phyloP scores from a whole-genome alignment of 2,329 filamentous ascomycete species.

The Microcyclosporella mali region DNA sequence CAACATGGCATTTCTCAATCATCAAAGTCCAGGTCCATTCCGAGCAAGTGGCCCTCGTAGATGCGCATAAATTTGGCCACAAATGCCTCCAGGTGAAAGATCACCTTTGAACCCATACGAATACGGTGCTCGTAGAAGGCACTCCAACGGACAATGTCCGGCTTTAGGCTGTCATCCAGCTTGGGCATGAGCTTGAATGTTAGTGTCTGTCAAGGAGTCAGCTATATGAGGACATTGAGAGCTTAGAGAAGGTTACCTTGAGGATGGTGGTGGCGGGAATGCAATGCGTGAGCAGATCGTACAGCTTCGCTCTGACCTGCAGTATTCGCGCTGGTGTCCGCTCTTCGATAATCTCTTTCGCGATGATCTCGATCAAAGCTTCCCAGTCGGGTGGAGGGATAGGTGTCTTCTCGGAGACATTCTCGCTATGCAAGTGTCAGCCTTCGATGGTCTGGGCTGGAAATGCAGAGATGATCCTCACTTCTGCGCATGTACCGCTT shows the following conservation, averaged over 20 bases:
- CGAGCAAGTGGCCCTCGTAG: constrained; percentile 77
- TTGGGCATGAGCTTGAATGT: constrained; percentile 86
- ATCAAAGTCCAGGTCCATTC: constrained; percentile 59
- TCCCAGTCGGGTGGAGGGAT: constrained; percentile 98
- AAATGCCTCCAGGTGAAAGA: constrained; percentile 97
- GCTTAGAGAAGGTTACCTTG: constrained; percentile 48
- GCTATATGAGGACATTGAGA: neutral
- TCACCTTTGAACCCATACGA: constrained; percentile 81
- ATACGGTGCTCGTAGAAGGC: constrained; percentile 97
- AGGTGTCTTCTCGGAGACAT: constrained; percentile 75
- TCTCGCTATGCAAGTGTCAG: constrained; percentile 58
- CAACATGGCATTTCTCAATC: constrained; percentile 26
- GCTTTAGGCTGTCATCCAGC: constrained; percentile 83
- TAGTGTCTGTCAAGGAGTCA: constrained; percentile 51
- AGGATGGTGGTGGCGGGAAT: constrained; percentile 92
- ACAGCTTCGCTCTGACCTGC: constrained; percentile 85
- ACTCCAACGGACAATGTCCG: constrained; percentile 90
- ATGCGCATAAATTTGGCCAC: constrained; percentile 98
- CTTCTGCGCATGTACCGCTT: constrained; percentile 96
- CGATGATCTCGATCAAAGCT: constrained; percentile 78
- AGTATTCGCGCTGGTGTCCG: constrained; percentile 85
- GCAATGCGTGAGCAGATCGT: constrained; percentile 93
- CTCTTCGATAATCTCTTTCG: constrained; percentile 89
- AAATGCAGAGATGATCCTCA: constrained; percentile 42
- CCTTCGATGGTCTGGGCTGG: neutral